phyloP scores from a whole-genome alignment of 176 grass and related monocot species.

The Raddia distichophylla region DNA sequence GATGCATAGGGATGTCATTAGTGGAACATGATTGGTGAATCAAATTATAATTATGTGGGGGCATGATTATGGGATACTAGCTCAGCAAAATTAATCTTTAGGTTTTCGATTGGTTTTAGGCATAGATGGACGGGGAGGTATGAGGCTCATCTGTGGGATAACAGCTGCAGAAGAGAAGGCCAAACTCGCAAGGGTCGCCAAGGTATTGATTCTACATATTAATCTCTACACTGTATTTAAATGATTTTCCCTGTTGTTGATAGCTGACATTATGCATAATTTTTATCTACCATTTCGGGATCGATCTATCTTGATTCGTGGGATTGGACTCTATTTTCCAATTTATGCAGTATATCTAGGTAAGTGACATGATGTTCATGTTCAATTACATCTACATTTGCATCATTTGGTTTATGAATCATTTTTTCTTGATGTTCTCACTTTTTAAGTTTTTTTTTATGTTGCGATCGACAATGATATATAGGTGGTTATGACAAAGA shows the following conservation, averaged over 20 bases:
- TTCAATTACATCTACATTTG: neutral
- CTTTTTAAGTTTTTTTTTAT: neutral
- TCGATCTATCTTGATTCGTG: neutral
- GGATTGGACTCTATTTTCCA: constrained; percentile 25
- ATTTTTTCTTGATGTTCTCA: neutral
- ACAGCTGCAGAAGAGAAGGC: constrained; percentile 98
- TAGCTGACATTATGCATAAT: constrained; percentile 27
- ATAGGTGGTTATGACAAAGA: constrained; percentile 99
- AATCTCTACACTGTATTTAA: neutral
- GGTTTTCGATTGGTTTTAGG: constrained; percentile 48
- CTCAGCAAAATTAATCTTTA: constrained; percentile 13
- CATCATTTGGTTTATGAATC: neutral
- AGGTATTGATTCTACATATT: constrained; percentile 45
- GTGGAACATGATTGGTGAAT: constrained; percentile 16
- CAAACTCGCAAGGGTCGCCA: constrained; percentile 97
- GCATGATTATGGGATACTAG: constrained; percentile 7
- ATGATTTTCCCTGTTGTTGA: neutral
- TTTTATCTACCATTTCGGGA: neutral
- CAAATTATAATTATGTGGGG: neutral
- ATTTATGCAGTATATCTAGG: constrained; percentile 82
- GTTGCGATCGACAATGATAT: constrained; percentile 8
- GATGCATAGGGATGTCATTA: neutral
- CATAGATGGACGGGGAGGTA: constrained; percentile 99
- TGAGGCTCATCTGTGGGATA: constrained; percentile 98
- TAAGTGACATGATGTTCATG: constrained; percentile 24